phyloP scores from a whole-genome alignment of 1,284 basidiomycete genomes.

The Golubevia sp. region DNA sequence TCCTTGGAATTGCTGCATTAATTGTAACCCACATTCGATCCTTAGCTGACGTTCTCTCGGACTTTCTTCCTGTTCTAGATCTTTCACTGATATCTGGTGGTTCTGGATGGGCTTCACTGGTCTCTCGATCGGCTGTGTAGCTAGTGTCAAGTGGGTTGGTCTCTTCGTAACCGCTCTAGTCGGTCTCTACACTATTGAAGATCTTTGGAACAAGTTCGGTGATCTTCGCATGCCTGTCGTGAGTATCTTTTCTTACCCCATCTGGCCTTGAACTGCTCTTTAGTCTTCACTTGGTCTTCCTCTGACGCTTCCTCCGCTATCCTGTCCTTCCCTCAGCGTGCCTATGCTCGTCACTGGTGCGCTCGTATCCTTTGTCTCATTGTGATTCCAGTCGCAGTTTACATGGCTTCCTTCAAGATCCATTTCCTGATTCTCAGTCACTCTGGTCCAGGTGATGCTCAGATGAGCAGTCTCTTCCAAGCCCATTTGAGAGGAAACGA shows the following conservation, averaged over 20 bases:
- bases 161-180: slow-evolving; percentile 92
- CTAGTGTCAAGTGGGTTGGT: slow-evolving; percentile 94
- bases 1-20: not conserved
- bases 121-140: slow-evolving; percentile 90
- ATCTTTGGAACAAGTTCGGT: slow-evolving; percentile 98
- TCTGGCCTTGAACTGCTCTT: not conserved
- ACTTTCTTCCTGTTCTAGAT: slow-evolving; percentile 64
- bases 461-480: slow-evolving; percentile 98
- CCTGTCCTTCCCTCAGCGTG: slow-evolving; percentile 63
- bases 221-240: slow-evolving; percentile 89
- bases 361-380: slow-evolving; percentile 86
- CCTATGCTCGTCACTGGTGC: slow-evolving; percentile 88
- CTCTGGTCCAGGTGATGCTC: slow-evolving; percentile 92
- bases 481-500: slow-evolving; percentile 94
- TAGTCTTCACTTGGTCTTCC: not conserved
- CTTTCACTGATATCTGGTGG: slow-evolving; percentile 97
- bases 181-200: slow-evolving; percentile 93
- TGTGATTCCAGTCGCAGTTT: slow-evolving; percentile 84
- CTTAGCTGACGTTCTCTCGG: not conserved
- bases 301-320: slow-evolving; percentile 13
- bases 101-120: slow-evolving; percentile 89
- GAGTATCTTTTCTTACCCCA: slow-evolving; percentile 56
- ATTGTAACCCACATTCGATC: not conserved
- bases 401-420: slow-evolving; percentile 91
- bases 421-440: slow-evolving; percentile 94